Evolutionary conservation across 1,139 yeast genomes (phyloP).

Genomic region (Spathaspora sp.): DNA sequence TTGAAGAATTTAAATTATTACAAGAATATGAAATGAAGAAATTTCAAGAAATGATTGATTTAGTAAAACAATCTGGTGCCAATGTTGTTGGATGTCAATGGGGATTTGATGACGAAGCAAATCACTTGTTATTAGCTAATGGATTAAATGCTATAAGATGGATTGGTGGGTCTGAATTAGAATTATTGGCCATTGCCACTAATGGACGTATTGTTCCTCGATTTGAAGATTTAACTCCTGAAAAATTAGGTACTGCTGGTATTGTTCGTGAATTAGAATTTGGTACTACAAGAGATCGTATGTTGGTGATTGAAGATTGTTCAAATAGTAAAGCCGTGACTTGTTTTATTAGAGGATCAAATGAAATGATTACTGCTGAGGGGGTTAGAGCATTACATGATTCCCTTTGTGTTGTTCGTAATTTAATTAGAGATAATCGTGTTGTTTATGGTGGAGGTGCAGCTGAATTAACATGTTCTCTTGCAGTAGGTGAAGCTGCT

Average conservation of each 20-base stretch:
- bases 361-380: constrained; percentile 97
- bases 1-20: constrained; percentile 86
- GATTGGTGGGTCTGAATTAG: constrained; percentile 98
- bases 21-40: constrained; percentile 91
- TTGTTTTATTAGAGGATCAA: constrained; percentile 90
- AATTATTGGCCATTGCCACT: constrained; percentile 94
- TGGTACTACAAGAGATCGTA: constrained; percentile 95
- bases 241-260: constrained; percentile 88
- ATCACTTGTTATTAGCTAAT: constrained; percentile 84
- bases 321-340: constrained; percentile 90
- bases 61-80: constrained; percentile 89
- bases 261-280: constrained; percentile 83
- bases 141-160: constrained; percentile 95
- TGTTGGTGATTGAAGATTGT: constrained; percentile 92
- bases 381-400: constrained; percentile 96
- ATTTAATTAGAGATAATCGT: constrained; percentile 85
- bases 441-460: constrained; percentile 99
- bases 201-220: constrained; percentile 96
- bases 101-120: constrained; percentile 99
- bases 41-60: constrained; percentile 85
- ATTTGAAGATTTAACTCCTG: constrained; percentile 83
- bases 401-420: constrained; percentile 95
- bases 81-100: constrained; percentile 97
- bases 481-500: constrained; percentile 90
- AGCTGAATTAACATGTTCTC: constrained; percentile 89